Evolutionary conservation across 495 filamentous ascomycete species (phyloP).

Genomic region (Penicillium robsamsonii): DNA sequence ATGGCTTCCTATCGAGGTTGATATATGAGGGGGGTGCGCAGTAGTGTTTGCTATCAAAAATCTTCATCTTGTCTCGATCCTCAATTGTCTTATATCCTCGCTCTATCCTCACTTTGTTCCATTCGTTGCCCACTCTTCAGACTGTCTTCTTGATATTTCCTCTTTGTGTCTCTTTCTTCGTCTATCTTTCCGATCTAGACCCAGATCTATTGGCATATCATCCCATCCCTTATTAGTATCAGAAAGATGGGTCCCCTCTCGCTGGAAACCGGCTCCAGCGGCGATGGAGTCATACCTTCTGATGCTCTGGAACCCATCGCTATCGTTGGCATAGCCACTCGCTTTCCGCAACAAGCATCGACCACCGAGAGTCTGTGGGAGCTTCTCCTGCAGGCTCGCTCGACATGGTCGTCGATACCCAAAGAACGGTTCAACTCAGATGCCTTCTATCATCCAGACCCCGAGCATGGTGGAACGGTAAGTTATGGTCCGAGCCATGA

Average conservation of each 20-base stretch:
- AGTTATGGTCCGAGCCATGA: not conserved
- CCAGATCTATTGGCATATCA: not conserved
- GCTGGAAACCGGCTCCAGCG: not conserved
- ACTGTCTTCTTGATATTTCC: not conserved
- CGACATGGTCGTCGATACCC: conserved; percentile 50
- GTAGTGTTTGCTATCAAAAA: not conserved
- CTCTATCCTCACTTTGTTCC: not conserved
- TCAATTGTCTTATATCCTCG: not conserved
- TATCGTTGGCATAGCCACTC: conserved; percentile 55
- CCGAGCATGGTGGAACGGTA: conserved; percentile 31
- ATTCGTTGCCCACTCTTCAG: not conserved
- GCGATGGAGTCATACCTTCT: not conserved
- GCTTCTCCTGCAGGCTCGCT: conserved; percentile 40
- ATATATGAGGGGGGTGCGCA: not conserved
- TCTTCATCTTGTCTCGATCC: not conserved
- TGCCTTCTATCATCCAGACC: conserved; percentile 38
- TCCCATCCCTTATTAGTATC: not conserved
- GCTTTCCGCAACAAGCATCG: conserved; percentile 51
- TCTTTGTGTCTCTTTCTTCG: not conserved
- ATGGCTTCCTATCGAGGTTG: not conserved
- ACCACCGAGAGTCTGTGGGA: conserved; percentile 47
- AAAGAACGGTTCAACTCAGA: conserved; percentile 57
- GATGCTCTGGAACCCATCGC: conserved; percentile 47
- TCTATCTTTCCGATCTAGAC: not conserved
- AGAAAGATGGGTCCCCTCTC: conserved; percentile 14